Base-by-base conservation (phyloP, 805 yeast species). In the Cyberlindnera nakhonratchasimensis region DNA sequence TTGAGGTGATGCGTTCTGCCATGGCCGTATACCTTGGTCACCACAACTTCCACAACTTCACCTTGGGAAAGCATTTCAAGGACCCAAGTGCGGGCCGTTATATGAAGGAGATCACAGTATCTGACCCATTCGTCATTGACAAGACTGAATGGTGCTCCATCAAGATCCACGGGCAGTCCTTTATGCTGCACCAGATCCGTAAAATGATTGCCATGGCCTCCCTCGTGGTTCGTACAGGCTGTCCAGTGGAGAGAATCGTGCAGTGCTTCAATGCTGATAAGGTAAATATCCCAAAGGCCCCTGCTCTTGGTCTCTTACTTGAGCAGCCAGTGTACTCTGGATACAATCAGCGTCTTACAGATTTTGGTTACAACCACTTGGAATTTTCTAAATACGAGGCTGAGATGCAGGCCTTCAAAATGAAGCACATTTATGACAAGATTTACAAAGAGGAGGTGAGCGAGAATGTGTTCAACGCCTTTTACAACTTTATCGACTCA, bases 161-260 rank as follows among this genome's bases (percentile, higher is more conserved):
- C 57, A 90, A 91, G 68, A 87, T 93, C 52, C 99, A 93, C 63
- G 99, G 99, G 7, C 99, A 93, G 67, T 87, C 96, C 4, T 93
- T 93, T 65, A 93, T 93, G 98, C 73, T 93, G 50, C 98, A 91
- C 66, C 99, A 91, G 72, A 93, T 93, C 59, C 80, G 99, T 61
- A 93, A 93, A 62, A 93, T 93, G 98, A 87, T 93, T 46, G 91
- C 96, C 18, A 83, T 91, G 95, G 96, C 95, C 2, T 78, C 90
- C 0, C 70, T 91, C 43, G 79, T 86, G 14, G 80, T 91, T 18
- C 76, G 99, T 58, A 81, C 93, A 16, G 93, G 96, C 10, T 80
- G 90, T 58, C 96, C 97, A 4, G 58, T 77, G 24, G 74, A 75
- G 20, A 78, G 96, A 54, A 86, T 93, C 48, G 59, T 68, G 8